Conservation (phyloP, 2,329 filamentous ascomycete species). For the Plenodomus lindquistii region DNA sequence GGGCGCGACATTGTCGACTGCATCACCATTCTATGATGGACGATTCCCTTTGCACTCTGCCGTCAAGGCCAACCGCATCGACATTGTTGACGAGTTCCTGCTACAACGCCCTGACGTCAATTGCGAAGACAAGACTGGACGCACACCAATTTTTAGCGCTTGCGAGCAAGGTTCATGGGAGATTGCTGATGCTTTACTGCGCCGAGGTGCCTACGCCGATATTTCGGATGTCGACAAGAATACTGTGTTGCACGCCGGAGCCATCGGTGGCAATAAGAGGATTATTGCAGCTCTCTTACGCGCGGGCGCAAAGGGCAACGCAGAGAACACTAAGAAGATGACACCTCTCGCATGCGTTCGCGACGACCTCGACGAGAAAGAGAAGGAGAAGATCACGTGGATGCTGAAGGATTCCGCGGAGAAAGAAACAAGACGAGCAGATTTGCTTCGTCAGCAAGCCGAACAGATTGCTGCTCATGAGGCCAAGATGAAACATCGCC, state of each 20-base stretch:
- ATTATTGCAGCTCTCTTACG: slow-evolving; percentile 20
- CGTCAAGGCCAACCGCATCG: slow-evolving; percentile 25
- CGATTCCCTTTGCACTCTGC: slow-evolving; percentile 35
- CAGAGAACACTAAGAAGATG: slow-evolving; percentile 19
- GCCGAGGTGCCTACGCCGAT: slow-evolving; percentile 20
- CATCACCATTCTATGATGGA: slow-evolving; percentile 27
- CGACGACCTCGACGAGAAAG: slow-evolving; percentile 15
- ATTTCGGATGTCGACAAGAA: slow-evolving; percentile 20
- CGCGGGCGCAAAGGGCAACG: slow-evolving; percentile 20
- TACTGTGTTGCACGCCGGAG: slow-evolving; percentile 27
- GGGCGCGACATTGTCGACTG: slow-evolving; percentile 20
- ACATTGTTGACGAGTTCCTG: slow-evolving; percentile 30
- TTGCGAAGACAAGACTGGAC: slow-evolving; percentile 15
- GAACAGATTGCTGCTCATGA: slow-evolving; percentile 9
- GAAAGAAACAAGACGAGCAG: slow-evolving; percentile 13
- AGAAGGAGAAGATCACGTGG: slow-evolving; percentile 20
- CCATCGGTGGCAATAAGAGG: slow-evolving; percentile 14
- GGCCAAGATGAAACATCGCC: slow-evolving; percentile 8
- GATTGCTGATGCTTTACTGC: slow-evolving; percentile 23
- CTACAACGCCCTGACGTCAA: slow-evolving; percentile 20
- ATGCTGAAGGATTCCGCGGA: slow-evolving; percentile 25
- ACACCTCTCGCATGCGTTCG: slow-evolving; percentile 19
- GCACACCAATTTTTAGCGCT: slow-evolving; percentile 29
- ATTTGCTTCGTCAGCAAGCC: slow-evolving; percentile 4
- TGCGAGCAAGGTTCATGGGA: slow-evolving; percentile 24